Conservation (phyloP, 169 alveolate species). For the Cryptosporidium ubiquitum region DNA sequence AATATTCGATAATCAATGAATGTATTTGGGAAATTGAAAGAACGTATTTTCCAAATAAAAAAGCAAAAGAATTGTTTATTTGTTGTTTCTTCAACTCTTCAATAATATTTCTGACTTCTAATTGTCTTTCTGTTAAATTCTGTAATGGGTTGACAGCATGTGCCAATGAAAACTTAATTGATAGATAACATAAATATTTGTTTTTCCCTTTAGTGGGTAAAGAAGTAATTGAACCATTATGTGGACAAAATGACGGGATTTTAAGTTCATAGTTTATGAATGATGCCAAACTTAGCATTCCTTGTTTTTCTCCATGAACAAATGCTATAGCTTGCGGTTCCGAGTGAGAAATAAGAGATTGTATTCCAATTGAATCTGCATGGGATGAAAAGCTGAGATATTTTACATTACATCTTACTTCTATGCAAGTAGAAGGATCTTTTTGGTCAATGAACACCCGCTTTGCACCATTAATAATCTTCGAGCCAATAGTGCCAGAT, state of each 20-base stretch:
- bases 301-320: constrained; percentile 98
- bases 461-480: constrained; percentile 90
- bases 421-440: constrained; percentile 83
- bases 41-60: neutral
- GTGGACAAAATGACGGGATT: constrained; percentile 71
- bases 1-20: neutral
- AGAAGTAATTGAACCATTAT: constrained; percentile 47
- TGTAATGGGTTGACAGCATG: neutral
- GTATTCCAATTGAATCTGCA: constrained; percentile 97
- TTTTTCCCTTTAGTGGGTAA: constrained; percentile 7
- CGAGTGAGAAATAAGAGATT: constrained; percentile 87
- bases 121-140: neutral
- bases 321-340: constrained; percentile 92
- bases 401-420: constrained; percentile 92
- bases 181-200: constrained; percentile 18
- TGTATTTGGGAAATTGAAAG: neutral
- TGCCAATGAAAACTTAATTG: neutral
- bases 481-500: constrained; percentile 97
- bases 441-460: constrained; percentile 76
- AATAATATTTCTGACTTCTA: neutral
- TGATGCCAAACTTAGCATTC: constrained; percentile 90
- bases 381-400: constrained; percentile 98
- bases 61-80: neutral
- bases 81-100: neutral
- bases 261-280: constrained; percentile 22